phyloP scores from a whole-genome alignment of 129 eudicot species.

The Ambrosia artemisiifolia region DNA sequence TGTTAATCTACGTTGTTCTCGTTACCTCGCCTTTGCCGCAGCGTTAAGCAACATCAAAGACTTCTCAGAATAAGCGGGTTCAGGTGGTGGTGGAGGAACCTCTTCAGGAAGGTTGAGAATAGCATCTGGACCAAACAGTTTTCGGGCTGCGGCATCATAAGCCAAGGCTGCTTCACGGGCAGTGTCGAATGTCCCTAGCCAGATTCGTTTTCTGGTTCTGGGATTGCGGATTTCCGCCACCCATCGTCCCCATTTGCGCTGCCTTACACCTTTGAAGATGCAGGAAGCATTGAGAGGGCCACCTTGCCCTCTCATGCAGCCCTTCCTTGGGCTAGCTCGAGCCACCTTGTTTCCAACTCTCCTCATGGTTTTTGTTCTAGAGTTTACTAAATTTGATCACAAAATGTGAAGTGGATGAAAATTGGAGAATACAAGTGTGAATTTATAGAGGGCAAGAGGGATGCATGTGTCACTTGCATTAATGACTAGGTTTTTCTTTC shows the following conservation, averaged over 20 bases:
- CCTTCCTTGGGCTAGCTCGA: slow-evolving; percentile 52
- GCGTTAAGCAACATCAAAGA: not conserved
- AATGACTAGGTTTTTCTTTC: not conserved
- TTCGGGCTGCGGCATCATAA: slow-evolving; percentile 62
- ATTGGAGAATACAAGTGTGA: not conserved
- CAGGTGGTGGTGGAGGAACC: not conserved
- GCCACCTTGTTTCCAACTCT: slow-evolving; percentile 3
- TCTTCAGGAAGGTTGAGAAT: slow-evolving; percentile 49
- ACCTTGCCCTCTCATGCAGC: slow-evolving; percentile 72
- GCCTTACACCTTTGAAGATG: slow-evolving; percentile 77
- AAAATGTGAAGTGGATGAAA: slow-evolving; percentile 3
- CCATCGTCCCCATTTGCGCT: slow-evolving; percentile 90
- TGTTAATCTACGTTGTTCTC: no score
- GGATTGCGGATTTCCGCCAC: slow-evolving; percentile 82
- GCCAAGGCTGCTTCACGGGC: slow-evolving; percentile 66
- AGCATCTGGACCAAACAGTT: slow-evolving; percentile 54
- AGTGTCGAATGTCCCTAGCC: slow-evolving; percentile 69
- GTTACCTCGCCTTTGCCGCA: not conserved
- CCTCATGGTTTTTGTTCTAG: not conserved
- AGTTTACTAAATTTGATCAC: not conserved
- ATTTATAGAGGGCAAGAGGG: slow-evolving; percentile 14
- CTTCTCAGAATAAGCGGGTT: not conserved
- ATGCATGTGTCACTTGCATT: not conserved
- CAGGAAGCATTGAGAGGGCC: slow-evolving; percentile 72
- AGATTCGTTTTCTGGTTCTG: slow-evolving; percentile 45